A percentile compares a stretch with the other conserved stretches of the same genome.
phyloP scores from a whole-genome alignment of 2,329 filamentous ascomycete species.

The Chaetomium sp. region DNA sequence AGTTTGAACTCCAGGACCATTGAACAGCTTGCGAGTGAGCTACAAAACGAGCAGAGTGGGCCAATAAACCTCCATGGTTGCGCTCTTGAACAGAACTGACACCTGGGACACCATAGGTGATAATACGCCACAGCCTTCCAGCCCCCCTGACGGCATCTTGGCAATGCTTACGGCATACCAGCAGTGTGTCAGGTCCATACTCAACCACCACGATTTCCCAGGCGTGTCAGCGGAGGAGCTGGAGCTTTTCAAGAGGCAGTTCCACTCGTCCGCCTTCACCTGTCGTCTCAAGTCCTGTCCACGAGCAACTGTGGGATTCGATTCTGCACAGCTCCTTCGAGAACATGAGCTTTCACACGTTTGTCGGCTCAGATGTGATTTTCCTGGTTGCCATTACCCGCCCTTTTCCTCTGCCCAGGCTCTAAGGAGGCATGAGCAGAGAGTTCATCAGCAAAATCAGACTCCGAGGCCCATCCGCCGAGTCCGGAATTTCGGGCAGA shows the following conservation, averaged over 20 bases:
- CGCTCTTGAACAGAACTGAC: background rate
- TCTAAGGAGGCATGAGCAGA: background rate
- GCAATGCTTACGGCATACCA: slow-evolving; percentile 1
- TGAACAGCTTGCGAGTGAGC: background rate
- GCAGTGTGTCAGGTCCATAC: slow-evolving; percentile 1
- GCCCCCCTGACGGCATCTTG: background rate
- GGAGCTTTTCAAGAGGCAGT: slow-evolving; percentile 1
- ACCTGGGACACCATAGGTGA: background rate
- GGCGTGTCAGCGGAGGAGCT: slow-evolving; percentile 7
- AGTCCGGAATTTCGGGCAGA: background rate
- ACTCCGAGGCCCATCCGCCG: slow-evolving; percentile 3
- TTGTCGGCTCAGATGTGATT: background rate
- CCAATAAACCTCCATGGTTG: background rate
- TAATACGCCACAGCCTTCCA: background rate
- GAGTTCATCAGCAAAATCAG: background rate
- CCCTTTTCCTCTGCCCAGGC: background rate
- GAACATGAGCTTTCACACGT: slow-evolving; percentile 6
- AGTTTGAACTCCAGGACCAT: background rate
- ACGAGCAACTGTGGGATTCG: slow-evolving; percentile 1
- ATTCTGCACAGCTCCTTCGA: background rate
- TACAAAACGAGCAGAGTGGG: background rate
- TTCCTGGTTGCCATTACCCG: background rate
- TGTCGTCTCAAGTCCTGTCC: slow-evolving; percentile 4
- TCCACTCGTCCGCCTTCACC: slow-evolving; percentile 1
- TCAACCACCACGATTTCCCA: slow-evolving; percentile 2